A percentile compares a stretch with the other conserved stretches of the same genome.
Evolutionary conservation across 306 rosid genomes (phyloP).

Genomic region (Quercus suber): DNA sequence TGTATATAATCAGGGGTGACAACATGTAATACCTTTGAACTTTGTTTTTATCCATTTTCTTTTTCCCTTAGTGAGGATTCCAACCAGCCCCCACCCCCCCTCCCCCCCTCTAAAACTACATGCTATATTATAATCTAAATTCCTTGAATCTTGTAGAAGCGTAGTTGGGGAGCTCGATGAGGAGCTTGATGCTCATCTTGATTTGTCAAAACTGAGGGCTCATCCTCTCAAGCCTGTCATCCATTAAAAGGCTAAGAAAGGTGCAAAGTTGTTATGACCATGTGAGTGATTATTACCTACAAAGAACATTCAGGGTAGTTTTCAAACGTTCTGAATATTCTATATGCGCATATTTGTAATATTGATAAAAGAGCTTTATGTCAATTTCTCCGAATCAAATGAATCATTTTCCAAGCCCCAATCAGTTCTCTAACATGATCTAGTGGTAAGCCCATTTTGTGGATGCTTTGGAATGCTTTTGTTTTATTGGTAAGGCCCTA

Average conservation of each 20-base stretch:
- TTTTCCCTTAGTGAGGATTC: neutral
- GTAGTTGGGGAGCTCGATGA: constrained; percentile 95
- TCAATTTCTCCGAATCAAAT: neutral
- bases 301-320: neutral
- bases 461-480: neutral
- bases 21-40: constrained; percentile 62
- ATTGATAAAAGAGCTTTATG: neutral
- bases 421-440: neutral
- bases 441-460: neutral
- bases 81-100: no score
- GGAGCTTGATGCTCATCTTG: constrained; percentile 78
- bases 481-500: no score
- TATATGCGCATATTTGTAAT: neutral
- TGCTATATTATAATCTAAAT: neutral
- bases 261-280: constrained; percentile 4
- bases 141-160: constrained; percentile 63
- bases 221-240: constrained; percentile 90
- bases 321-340: neutral
- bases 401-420: neutral
- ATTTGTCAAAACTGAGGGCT: constrained; percentile 81
- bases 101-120: neutral
- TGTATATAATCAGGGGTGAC: constrained; percentile 96
- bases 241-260: constrained; percentile 42
- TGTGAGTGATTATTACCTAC: neutral
- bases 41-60: neutral